Evolutionary conservation across 140 eudicot species (phyloP), one percentile per base, ranked within the genome.

Genomic region (Anethum foeniculum): DNA sequence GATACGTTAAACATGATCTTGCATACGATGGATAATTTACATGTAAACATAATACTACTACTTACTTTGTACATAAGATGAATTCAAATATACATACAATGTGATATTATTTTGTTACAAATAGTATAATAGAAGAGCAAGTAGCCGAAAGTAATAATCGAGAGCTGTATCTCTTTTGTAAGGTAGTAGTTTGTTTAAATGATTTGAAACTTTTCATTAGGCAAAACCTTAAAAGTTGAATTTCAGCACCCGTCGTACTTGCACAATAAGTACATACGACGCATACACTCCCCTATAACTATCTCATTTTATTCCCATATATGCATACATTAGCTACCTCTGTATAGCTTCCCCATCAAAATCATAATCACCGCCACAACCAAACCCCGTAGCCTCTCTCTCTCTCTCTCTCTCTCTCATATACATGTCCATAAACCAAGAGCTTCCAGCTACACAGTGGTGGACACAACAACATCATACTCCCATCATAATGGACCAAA

Each of bases 341-440:
- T 67, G 15, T 21, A 32, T 49, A 32, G 64, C 76, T 52, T 39
- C 67, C 71, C 4, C 80, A 77, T 77, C 80, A 54, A 77, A 30
- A 77, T 44, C 71, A 54, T 77, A 77, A 54, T 71, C 71, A 32
- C 52, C 67, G 43, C 68, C 49, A 23, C 51, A 49, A 52, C 67
- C 46, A 16, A 78, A 14, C 67, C 27, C 19, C 44, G 39, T 21
- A 60, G 10, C 78, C 71, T 11, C 69, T 46, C 21, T 30, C 47
- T 74, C 80, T 46, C 21, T 30, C 47, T 74, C 80, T 43, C 71
- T 38, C 25, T 21, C 43, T 30, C 19, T 10, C 19, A 69, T 32
- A 71, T 19, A 36, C 19, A 90, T 87, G 90, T 89, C 97, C 74
- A 56, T 90, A 62, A 88, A 91, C 79, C 94, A 89, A 64, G 90